phyloP scores from a whole-genome alignment of 2,329 filamentous ascomycete species.

The Eutypa lata region DNA sequence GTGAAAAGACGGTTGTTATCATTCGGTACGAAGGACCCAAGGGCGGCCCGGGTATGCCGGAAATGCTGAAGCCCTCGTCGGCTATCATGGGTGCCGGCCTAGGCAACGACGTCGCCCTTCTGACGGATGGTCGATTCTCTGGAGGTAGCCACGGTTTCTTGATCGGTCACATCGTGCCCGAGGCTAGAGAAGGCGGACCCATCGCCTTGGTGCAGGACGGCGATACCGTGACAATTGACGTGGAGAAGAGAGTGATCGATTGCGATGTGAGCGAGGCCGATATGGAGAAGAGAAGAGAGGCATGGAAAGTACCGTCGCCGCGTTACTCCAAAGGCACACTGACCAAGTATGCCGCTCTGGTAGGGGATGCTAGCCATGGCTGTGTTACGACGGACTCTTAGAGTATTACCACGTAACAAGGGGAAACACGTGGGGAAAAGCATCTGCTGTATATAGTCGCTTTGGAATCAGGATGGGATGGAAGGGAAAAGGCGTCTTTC shows the following conservation, averaged over 20 bases:
- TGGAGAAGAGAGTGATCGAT: conserved; percentile 68
- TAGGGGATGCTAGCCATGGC: conserved; percentile 57
- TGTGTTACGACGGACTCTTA: conserved; percentile 46
- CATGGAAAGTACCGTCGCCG: conserved; percentile 61
- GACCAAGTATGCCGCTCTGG: conserved; percentile 64
- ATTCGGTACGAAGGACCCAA: conserved; percentile 94
- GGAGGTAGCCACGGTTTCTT: conserved; percentile 84
- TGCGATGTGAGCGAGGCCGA: conserved; percentile 65
- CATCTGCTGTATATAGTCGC: conserved; percentile 15
- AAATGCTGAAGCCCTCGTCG: conserved; percentile 89
- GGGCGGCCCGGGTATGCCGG: conserved; percentile 91
- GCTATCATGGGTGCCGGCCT: conserved; percentile 90
- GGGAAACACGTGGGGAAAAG: conserved; percentile 1
- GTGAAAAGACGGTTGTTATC: conserved; percentile 84
- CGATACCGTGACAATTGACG: conserved; percentile 78
- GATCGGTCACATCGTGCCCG: conserved; percentile 83
- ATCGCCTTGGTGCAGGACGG: conserved; percentile 81
- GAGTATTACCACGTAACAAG: not conserved
- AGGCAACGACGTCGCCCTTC: conserved; percentile 69
- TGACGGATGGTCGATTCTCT: conserved; percentile 74
- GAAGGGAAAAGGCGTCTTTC: conserved; percentile 9
- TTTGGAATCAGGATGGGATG: conserved; percentile 1
- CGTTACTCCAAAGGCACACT: conserved; percentile 63
- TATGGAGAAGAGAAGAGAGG: conserved; percentile 52
- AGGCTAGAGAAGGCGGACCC: conserved; percentile 81